Conservation (phyloP, 139 green algal genomes). For the Chlamydomonas incerta region DNA sequence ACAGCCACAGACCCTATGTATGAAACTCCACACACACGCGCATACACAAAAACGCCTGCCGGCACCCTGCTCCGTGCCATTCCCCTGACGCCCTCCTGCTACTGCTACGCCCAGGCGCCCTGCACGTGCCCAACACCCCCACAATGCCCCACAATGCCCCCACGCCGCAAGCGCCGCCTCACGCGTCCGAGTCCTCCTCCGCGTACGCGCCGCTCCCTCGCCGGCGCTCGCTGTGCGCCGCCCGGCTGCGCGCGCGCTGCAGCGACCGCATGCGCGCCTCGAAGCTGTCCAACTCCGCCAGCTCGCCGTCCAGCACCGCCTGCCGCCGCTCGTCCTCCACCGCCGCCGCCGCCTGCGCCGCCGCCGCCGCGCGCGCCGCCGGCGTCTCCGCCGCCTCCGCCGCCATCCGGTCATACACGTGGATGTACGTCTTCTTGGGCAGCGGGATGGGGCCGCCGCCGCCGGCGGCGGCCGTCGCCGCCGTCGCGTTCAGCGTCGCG, state of each 20-base stretch:
- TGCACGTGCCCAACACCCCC: too few relatives aligned
- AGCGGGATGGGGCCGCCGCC: neutral
- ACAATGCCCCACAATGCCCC: too few relatives aligned
- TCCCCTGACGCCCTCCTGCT: too few relatives aligned
- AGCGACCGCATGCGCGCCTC: constrained; percentile 39
- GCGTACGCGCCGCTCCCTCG: too few relatives aligned
- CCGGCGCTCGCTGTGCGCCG: neutral
- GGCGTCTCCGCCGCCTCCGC: constrained; percentile 21
- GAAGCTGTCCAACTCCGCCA: constrained; percentile 38
- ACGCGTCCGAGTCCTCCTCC: too few relatives aligned
- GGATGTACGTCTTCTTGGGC: constrained; percentile 37
- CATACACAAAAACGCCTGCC: too few relatives aligned
- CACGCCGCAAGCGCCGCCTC: too few relatives aligned
- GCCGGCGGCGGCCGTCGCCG: neutral
- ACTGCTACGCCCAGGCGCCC: too few relatives aligned
- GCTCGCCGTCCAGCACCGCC: neutral
- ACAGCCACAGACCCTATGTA: too few relatives aligned
- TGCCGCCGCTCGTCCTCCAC: constrained; percentile 4
- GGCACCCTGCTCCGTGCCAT: too few relatives aligned
- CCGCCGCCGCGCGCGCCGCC: neutral
- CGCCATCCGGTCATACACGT: constrained; percentile 41
- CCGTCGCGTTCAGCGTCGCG: neutral
- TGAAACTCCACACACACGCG: too few relatives aligned
- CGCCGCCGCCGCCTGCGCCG: neutral
- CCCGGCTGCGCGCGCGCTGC: constrained; percentile 5